Base-by-base conservation (phyloP, 305 asterid species). In the Withania somnifera region DNA sequence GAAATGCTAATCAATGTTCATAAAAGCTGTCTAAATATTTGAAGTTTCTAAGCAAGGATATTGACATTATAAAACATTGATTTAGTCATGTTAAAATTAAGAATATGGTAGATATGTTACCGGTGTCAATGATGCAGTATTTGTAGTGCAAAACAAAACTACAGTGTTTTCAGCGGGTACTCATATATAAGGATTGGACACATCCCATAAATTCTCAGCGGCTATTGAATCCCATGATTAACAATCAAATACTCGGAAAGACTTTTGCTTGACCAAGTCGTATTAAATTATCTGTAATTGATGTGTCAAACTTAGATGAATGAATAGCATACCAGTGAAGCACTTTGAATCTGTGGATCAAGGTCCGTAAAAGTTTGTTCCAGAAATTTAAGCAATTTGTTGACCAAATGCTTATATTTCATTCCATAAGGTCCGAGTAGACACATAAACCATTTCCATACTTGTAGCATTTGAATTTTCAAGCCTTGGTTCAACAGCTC, bases 361-460 rank as follows among this genome's bases (percentile, higher is more conserved):
- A 71, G 66, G 82, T 93, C 94, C 15, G 93, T 86, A 92, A 93
- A 91, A 47, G 94, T 90, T 86, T 82, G 91, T 83, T 89, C 91
- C 71, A 92, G 87, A 82, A 92, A 84, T 86, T 93, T 89, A 82
- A 93, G 91, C 95, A 93, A 90, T 78, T 91, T 93, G 88, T 93
- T 93, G 56, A 91, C 86, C 86, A 92, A 79, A 76, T 83, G 87
- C 88, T 90, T 93, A 79, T 87, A 68, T 83, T 90, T 92, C 84
- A 87, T 80, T 80, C 86, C 88, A 86, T 80, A 85, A 69, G 92
- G 88, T 85, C 94, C 97, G 32, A 93, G 93, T 82, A 93, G 86
- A 86, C 89, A 88, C 84, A 92, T 83, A 85, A 89, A 90, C 95
- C 97, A 93, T 85, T 91, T 86, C 98, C 97, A 93, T 81, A 93